A percentile compares a stretch with the other conserved stretches of the same genome.
Conservation (phyloP, 208 protist genomes). For the Herpetomonas muscarum region DNA sequence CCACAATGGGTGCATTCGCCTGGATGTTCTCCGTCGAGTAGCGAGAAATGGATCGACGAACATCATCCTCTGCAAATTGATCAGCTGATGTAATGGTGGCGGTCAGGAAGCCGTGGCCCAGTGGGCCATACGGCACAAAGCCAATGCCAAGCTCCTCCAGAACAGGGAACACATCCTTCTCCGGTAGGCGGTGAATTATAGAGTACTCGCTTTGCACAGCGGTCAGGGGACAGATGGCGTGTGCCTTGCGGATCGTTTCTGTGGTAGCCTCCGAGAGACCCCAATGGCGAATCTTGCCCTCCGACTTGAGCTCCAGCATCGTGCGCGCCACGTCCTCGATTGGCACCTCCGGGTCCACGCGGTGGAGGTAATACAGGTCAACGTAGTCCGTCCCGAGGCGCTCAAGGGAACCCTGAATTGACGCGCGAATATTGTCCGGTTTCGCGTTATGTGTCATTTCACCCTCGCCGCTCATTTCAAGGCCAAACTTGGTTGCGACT, state of each 20-base stretch:
- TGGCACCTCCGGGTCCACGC: constrained; percentile 19
- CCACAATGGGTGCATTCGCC: constrained; percentile 7
- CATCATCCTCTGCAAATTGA: constrained; percentile 9
- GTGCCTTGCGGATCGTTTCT: constrained; percentile 18
- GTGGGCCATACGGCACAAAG: constrained; percentile 24
- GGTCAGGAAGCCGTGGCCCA: constrained; percentile 25
- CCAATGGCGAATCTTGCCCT: constrained; percentile 35
- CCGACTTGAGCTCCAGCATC: constrained; percentile 27
- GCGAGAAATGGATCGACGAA: constrained; percentile 14
- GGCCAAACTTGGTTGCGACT: constrained; percentile 29
- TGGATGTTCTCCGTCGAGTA: constrained; percentile 10
- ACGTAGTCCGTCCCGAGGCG: constrained; percentile 30
- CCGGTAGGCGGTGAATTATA: constrained; percentile 17
- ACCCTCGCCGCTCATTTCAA: constrained; percentile 6
- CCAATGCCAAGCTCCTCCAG: constrained; percentile 31
- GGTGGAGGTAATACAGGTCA: constrained; percentile 43
- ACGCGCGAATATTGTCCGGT: constrained; percentile 13
- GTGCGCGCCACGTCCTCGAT: constrained; percentile 26
- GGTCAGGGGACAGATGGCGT: constrained; percentile 27
- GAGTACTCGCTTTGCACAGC: constrained; percentile 37
- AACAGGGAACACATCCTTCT: constrained; percentile 18
- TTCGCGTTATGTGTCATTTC: constrained; percentile 4
- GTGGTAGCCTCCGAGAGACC: constrained; percentile 20
- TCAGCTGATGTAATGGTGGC: constrained; percentile 13
- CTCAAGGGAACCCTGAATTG: constrained; percentile 34